Conservation (phyloP, 805 yeast species). For the Spathaspora arborariae region DNA sequence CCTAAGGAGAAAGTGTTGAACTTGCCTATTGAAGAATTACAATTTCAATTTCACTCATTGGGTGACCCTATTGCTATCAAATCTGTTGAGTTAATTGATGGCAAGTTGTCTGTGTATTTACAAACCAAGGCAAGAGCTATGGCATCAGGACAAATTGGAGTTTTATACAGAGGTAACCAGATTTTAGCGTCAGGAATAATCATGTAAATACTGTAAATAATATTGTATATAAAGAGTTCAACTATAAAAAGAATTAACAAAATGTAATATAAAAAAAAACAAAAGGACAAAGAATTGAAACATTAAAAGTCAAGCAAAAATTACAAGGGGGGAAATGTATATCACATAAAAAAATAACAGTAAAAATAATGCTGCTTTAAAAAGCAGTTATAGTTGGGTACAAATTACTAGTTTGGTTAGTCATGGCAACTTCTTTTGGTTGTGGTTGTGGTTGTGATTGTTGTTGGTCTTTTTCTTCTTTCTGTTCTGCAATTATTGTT, state of each 20-base stretch:
- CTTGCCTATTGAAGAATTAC: conserved; percentile 7
- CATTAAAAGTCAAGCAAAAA: not conserved
- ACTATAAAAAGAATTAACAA: not conserved
- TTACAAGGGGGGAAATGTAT: not conserved
- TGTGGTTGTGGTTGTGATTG: not conserved
- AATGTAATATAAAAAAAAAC: not conserved
- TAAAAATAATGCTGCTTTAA: conserved; percentile 12
- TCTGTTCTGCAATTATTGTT: conserved; percentile 12
- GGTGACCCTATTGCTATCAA: conserved; percentile 50
- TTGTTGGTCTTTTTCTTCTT: too few relatives aligned
- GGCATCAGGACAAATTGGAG: conserved; percentile 87
- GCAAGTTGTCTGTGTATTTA: conserved; percentile 34
- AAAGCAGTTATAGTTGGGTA: conserved; percentile 42
- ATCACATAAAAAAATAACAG: conserved; percentile 1
- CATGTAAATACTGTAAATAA: conserved; percentile 4
- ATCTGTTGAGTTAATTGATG: conserved; percentile 3
- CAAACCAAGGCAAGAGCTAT: conserved; percentile 58
- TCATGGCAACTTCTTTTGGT: not conserved
- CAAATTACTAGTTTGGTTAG: conserved; percentile 16
- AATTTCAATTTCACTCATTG: conserved; percentile 69
- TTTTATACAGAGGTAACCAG: conserved; percentile 60
- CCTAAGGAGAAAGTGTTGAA: conserved; percentile 5
- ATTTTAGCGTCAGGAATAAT: conserved; percentile 57
- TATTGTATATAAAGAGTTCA: not conserved
- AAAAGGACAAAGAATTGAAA: not conserved